phyloP scores from a whole-genome alignment of 805 yeast genomes.

The Barnettozyma wickerhamii region DNA sequence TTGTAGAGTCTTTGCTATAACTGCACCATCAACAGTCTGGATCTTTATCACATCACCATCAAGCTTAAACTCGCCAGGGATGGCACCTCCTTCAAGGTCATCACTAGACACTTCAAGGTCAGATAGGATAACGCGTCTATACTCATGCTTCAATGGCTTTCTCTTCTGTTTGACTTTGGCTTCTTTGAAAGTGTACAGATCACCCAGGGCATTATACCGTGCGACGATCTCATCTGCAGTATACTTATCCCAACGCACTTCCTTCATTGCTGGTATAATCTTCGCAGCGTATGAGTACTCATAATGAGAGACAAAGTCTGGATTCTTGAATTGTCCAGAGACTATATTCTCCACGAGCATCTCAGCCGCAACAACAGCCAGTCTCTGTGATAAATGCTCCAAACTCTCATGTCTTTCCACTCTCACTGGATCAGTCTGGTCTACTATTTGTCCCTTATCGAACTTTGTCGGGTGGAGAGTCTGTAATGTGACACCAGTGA shows the following conservation, averaged over 20 bases:
- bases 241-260: conserved; percentile 42
- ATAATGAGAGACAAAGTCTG: conserved; percentile 22
- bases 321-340: conserved; percentile 24
- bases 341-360: conserved; percentile 45
- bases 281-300: conserved; percentile 55
- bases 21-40: conserved; percentile 39
- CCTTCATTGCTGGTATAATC: conserved; percentile 37
- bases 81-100: background rate
- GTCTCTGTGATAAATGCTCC: conserved; percentile 38
- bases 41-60: conserved; percentile 29
- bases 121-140: conserved; percentile 46
- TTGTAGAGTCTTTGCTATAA: conserved; percentile 38
- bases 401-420: conserved; percentile 43
- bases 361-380: conserved; percentile 61
- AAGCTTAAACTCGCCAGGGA: conserved; percentile 30
- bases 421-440: conserved; percentile 45
- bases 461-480: conserved; percentile 85
- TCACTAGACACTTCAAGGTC: conserved; percentile 26
- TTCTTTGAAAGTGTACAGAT: conserved; percentile 44
- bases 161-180: conserved; percentile 31
- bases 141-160: conserved; percentile 23
- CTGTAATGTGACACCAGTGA: conserved; percentile 85
- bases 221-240: conserved; percentile 37
- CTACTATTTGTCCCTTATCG: conserved; percentile 70
- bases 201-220: conserved; percentile 50